Percentiles rank a stretch among this genome's conserved stretches.
phyloP scores from a whole-genome alignment of 306 rosid genomes.

The Urtica urens region DNA sequence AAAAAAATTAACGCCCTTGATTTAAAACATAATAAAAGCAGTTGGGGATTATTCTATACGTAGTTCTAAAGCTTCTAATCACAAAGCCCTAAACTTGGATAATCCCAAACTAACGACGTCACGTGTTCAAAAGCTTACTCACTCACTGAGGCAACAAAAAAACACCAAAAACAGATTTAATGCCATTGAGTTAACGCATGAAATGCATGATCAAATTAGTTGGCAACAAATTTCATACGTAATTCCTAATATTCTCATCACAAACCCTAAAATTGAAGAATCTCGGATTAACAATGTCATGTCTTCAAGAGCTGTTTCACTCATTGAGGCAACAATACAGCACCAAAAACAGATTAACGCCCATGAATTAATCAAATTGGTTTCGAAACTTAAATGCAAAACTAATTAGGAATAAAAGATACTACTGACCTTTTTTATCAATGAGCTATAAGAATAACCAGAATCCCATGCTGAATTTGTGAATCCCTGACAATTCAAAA shows the following conservation, averaged over 20 bases:
- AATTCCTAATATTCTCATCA: background rate
- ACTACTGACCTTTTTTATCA: conserved; percentile 27
- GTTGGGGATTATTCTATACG: background rate
- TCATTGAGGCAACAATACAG: background rate
- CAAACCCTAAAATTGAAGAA: conserved; percentile 3
- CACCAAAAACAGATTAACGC: background rate
- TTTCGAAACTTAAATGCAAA: too few relatives aligned
- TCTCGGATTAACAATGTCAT: background rate
- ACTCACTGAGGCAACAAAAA: background rate
- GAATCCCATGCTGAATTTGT: conserved; percentile 24
- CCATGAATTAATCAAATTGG: too few relatives aligned
- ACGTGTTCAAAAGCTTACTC: background rate
- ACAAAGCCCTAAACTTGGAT: conserved; percentile 1
- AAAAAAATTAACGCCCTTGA: background rate
- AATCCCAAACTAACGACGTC: background rate
- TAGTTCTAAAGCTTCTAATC: background rate
- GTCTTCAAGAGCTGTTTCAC: background rate
- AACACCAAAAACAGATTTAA: background rate
- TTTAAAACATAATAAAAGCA: background rate
- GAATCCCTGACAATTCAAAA: conserved; percentile 32
- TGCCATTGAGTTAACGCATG: background rate
- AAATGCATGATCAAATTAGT: background rate
- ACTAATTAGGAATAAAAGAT: background rate
- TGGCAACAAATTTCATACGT: background rate
- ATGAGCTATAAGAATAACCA: conserved; percentile 12